These are phyloP conservation scores for Fusarium concolor DNA, from an alignment of 2,329 filamentous ascomycete species.

Conservation along the genomic window DNA sequence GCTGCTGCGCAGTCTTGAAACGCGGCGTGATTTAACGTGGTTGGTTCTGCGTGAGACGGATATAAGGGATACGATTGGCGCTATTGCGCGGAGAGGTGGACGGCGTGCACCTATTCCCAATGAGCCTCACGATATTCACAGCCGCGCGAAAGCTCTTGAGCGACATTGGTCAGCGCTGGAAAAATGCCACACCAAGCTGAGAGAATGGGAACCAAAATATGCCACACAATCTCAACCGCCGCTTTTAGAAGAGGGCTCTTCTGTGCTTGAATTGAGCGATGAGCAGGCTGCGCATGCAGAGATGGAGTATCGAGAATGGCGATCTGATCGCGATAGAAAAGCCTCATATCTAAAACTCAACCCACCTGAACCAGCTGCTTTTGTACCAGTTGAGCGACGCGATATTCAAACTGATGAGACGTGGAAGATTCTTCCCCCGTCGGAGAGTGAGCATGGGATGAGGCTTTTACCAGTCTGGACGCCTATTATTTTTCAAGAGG, in stretches of 20 bases:
- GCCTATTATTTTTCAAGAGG: conserved; percentile 19
- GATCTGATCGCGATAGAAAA: conserved; percentile 20
- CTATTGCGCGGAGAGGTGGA: conserved; percentile 21
- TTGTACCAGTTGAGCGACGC: conserved; percentile 5
- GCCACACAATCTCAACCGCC: conserved; percentile 10
- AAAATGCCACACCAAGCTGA: conserved; percentile 29
- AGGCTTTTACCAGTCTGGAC: conserved; percentile 18
- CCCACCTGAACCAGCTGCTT: conserved; percentile 6
- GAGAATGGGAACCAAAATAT: conserved; percentile 28
- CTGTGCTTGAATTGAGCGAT: conserved; percentile 9
- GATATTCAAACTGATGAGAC: conserved; percentile 24
- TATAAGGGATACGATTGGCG: conserved; percentile 18
- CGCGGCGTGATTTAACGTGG: conserved; percentile 26
- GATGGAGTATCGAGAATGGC: conserved; percentile 26
- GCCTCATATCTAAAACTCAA: conserved; percentile 9
- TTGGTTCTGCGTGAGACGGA: conserved; percentile 22
- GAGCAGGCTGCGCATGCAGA: conserved; percentile 14
- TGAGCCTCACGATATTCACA: conserved; percentile 20
- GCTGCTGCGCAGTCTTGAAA: conserved; percentile 26
- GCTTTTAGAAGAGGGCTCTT: not conserved
- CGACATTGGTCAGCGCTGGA: conserved; percentile 29
- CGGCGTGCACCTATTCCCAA: conserved; percentile 12
- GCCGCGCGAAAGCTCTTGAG: conserved; percentile 14
- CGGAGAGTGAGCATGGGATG: not conserved
- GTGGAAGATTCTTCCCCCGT: conserved; percentile 2